phyloP scores from a whole-genome alignment of 2,329 filamentous ascomycete species.

The Botrytis squamosa region DNA sequence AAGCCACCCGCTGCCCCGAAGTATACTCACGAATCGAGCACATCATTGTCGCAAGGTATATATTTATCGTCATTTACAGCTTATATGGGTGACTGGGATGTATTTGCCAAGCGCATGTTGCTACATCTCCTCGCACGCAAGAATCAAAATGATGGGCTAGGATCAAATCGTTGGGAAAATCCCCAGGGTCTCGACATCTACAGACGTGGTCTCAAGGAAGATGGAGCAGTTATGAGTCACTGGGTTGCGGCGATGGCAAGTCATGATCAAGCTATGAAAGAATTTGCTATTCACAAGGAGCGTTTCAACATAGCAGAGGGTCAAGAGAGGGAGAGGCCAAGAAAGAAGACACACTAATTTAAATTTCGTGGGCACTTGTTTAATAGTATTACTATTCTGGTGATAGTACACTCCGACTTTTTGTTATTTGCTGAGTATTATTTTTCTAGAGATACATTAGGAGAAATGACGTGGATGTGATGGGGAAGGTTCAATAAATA shows the following conservation, averaged over 20 bases:
- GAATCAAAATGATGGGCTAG: constrained; percentile 38
- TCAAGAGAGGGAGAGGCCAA: constrained; percentile 22
- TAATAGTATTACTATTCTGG: constrained; percentile 7
- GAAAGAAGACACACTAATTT: constrained; percentile 22
- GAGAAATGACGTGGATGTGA: constrained; percentile 1
- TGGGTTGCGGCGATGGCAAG: constrained; percentile 60
- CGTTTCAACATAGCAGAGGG: constrained; percentile 44
- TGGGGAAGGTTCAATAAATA: background rate
- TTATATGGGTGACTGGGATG: constrained; percentile 54
- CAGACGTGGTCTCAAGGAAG: constrained; percentile 59
- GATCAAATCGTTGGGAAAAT: constrained; percentile 46
- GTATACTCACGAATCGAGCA: constrained; percentile 39
- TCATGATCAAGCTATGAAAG: constrained; percentile 58
- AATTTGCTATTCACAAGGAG: constrained; percentile 53
- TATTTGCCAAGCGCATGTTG: constrained; percentile 53
- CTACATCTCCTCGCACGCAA: constrained; percentile 56
- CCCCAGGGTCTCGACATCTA: constrained; percentile 55
- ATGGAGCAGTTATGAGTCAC: constrained; percentile 59
- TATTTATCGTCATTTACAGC: constrained; percentile 54
- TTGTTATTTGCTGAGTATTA: constrained; percentile 11
- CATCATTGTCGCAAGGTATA: constrained; percentile 42
- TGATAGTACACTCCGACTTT: background rate
- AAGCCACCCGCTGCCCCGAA: constrained; percentile 45
- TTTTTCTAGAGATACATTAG: constrained; percentile 1
- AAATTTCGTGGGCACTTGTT: background rate